A percentile compares a stretch with the other conserved stretches of the same genome.
These are phyloP conservation scores for Apostasia ramifera DNA, from an alignment of 106 monocot genomes.

Conservation along the genomic window DNA sequence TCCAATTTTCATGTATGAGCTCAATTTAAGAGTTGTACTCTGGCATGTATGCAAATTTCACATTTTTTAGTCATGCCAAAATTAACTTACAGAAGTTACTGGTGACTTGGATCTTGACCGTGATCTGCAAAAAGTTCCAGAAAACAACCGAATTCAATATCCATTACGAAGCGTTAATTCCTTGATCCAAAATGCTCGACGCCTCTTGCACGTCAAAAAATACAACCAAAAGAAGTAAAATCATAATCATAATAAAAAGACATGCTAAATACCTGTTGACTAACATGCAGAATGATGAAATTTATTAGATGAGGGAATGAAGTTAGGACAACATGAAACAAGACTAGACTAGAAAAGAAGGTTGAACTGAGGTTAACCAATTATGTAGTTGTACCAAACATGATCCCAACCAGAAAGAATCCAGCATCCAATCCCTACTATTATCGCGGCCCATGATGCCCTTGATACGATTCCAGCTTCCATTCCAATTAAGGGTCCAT, in stretches of 20 bases:
- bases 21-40: not conserved
- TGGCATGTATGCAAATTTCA: not conserved
- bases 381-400: conserved; percentile 11
- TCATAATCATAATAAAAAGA: conserved; percentile 2
- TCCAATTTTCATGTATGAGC: not conserved
- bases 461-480: not conserved
- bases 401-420: not conserved
- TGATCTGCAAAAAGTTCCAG: conserved; percentile 71
- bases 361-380: conserved; percentile 3
- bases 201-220: conserved; percentile 31
- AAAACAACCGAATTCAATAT: conserved; percentile 52
- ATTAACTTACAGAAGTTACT: conserved; percentile 31
- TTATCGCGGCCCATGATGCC: not conserved
- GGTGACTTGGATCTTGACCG: conserved; percentile 45
- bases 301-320: not conserved
- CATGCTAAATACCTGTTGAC: not conserved
- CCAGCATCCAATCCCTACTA: not conserved
- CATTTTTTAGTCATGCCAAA: not conserved
- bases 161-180: conserved; percentile 30
- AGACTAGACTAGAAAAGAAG: not conserved
- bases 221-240: conserved; percentile 5
- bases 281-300: conserved; percentile 7
- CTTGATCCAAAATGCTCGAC: conserved; percentile 36
- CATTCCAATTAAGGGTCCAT: conserved; percentile 6
- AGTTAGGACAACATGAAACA: not conserved